These are phyloP conservation scores for Lachnellula subtilissima DNA, from an alignment of 2,329 filamentous ascomycete genomes.

Conservation along the genomic window DNA sequence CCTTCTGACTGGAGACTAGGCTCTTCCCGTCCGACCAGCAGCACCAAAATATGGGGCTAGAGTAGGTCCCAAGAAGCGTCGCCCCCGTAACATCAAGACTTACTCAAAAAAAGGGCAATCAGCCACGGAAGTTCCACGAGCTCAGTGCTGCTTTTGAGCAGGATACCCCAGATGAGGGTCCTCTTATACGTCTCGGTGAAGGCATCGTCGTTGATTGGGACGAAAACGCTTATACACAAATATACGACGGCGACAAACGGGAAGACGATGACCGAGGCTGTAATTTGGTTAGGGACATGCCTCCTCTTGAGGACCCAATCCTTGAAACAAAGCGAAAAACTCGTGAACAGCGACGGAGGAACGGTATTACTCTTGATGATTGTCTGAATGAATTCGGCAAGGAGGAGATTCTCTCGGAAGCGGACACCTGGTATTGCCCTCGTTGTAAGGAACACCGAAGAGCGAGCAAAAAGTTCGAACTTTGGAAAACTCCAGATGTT, in stretches of 20 bases:
- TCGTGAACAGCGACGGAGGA: slow-evolving; percentile 61
- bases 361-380: slow-evolving; percentile 79
- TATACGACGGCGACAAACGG: slow-evolving; percentile 52
- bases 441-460: slow-evolving; percentile 90
- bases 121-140: slow-evolving; percentile 16
- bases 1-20: slow-evolving; percentile 27
- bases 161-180: slow-evolving; percentile 44
- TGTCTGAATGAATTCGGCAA: slow-evolving; percentile 94
- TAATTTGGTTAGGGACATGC: slow-evolving; percentile 48
- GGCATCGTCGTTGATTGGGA: slow-evolving; percentile 85
- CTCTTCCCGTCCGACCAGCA: slow-evolving; percentile 30
- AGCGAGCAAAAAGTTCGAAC: slow-evolving; percentile 92
- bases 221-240: slow-evolving; percentile 59
- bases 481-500: slow-evolving; percentile 96
- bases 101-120: slow-evolving; percentile 36
- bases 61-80: slow-evolving; percentile 30
- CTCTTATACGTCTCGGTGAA: slow-evolving; percentile 75
- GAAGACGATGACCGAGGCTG: slow-evolving; percentile 52
- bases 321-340: slow-evolving; percentile 59
- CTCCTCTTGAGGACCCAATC: slow-evolving; percentile 53
- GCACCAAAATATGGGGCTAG: slow-evolving; percentile 20
- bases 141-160: slow-evolving; percentile 14
- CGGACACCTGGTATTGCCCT: slow-evolving; percentile 97
- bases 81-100: slow-evolving; percentile 30
- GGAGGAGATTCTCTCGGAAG: slow-evolving; percentile 86